Evolutionary conservation across 768 basidiomycete species (phyloP), one percentile per base, ranked within the genome.

Genomic region (Termitomyces bulborhizus): DNA sequence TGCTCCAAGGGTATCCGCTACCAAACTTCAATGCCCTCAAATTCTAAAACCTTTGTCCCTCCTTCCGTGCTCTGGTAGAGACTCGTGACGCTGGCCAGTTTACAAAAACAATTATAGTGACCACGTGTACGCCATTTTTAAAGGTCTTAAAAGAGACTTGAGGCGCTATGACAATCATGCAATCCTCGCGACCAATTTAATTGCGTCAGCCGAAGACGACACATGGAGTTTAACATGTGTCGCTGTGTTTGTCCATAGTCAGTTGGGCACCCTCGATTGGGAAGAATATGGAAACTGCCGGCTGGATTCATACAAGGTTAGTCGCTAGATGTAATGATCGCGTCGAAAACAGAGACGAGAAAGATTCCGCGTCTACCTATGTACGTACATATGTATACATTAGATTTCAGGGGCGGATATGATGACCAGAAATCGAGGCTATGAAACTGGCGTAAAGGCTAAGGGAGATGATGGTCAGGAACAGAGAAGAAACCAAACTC

Each of bases 71-170:
- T 45, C 2, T 46, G 31, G 21, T 15, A 31, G 13, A 18, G 21
- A 55, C 54, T 18, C 54, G 58, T 59, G 57, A 59, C n/a, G 16
- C 26, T 49, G 45, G n/a, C 36, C 11, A 53, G 45, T 45, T 36
- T 2, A 26, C 8, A 31, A 32, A 12, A 46, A 26, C 15, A 29
- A 34, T 42, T 52, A n/a, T 37, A 41, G 24, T 46, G 46, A 29
- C 36, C 49, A 54, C 49, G 51, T 55, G 55, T 47, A 9, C 44
- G 36, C 54, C 31, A 47, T 41, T 18, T 47, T 44, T 37, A 27
- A 15, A 15, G 46, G 46, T 11, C 24, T 12, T 48, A 12, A 18
- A 50, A 29, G 8, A 36, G n/a, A 46, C 7, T 45, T 41, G 15
- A 2, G 31, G 29, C 42, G 31, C 44, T 49, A 37, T 54, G 49